Base-by-base conservation (phyloP, 208 protist genomes). In the Perkinsela sp. region DNA sequence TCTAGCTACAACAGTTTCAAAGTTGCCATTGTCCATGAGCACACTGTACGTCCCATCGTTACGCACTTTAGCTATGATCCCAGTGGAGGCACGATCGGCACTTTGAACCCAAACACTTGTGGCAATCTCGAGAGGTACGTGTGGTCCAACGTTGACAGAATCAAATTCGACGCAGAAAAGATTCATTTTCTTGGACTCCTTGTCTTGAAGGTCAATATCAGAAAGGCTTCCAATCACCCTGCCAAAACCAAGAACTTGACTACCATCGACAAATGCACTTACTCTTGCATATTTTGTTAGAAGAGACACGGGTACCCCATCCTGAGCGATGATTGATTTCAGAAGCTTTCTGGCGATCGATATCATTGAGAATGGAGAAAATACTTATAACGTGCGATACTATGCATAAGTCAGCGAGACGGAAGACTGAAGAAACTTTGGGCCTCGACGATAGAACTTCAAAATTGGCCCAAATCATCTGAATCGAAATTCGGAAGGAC, bases 21-120 rank as follows among this genome's bases (percentile, higher is more conserved):
- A 78, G 66, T 75, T 78, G 75, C 88, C 80, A 75, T 90, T 83
- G 71, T 90, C 85, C 31, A 90, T 75, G 66, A 90, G 70, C 1
- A 90, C 81, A 6, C 69, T 74, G 67, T 78, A 79, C 22, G 85
- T 89, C 1, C 80, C 78, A 70, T 87, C 88, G 1, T 79, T 81
- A 73, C 88, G 86, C 2, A 89, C 80, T 2, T 79, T 80, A 13
- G 79, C 85, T 68, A 85, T 80, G 0, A 89, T 68, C 30, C 85
- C 83, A n/a, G 40, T 57, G 40, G 40, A 57, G 22, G 40, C 40
- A n/a, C 40, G 40, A 22, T 57, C 40, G 22, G 6, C 40, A 57
- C 40, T 57, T 22, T 57, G 40, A 6, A 57, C 40, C 40, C 40
- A 57, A 22, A 57, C 40, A n/a, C 13, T n/a, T 6, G 40, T 57